phyloP scores from a whole-genome alignment of 2,329 filamentous ascomycete genomes.

The Raffaelea deltoideospora region DNA sequence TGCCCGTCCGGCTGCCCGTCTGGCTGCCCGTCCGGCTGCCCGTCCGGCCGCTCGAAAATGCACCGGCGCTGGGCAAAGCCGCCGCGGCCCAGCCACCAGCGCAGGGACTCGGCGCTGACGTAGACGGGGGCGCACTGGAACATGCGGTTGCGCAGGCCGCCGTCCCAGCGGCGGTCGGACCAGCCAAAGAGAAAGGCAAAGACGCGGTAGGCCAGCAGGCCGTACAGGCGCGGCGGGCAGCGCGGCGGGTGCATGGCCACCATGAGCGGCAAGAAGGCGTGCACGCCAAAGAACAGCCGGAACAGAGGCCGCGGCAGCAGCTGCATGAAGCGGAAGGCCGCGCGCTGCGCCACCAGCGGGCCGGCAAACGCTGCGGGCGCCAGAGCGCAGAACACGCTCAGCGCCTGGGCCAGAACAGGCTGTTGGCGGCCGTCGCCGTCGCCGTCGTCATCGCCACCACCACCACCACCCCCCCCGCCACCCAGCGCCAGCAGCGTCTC shows the following conservation, averaged over 20 bases:
- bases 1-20: slow-evolving; percentile 54
- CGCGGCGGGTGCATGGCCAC: slow-evolving; percentile 63
- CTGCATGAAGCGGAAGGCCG: slow-evolving; percentile 86
- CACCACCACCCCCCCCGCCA: too few species aligned
- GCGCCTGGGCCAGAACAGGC: slow-evolving; percentile 65
- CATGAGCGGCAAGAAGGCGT: slow-evolving; percentile 89
- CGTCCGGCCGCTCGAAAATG: slow-evolving; percentile 59
- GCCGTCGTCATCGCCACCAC: too few species aligned
- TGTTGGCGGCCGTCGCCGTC: slow-evolving; percentile 85
- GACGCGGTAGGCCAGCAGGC: slow-evolving; percentile 71
- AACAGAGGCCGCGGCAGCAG: slow-evolving; percentile 64
- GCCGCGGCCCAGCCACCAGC: slow-evolving; percentile 86
- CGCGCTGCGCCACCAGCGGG: slow-evolving; percentile 58
- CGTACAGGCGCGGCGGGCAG: slow-evolving; percentile 51
- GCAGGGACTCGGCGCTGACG: slow-evolving; percentile 77
- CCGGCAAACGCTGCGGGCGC: slow-evolving; percentile 86
- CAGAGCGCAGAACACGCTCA: slow-evolving; percentile 81
- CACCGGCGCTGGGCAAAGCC: slow-evolving; percentile 71
- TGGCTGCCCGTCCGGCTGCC: slow-evolving; percentile 35
- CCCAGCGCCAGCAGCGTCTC: slow-evolving; percentile 73
- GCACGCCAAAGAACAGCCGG: slow-evolving; percentile 73
- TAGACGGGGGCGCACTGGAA: slow-evolving; percentile 91
- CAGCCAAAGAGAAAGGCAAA: slow-evolving; percentile 85
- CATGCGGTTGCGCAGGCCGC: slow-evolving; percentile 60
- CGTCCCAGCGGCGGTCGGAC: slow-evolving; percentile 75